These are phyloP conservation scores for Tanacetum coccineum DNA, from an alignment of 129 eudicot species.

Conservation along the genomic window DNA sequence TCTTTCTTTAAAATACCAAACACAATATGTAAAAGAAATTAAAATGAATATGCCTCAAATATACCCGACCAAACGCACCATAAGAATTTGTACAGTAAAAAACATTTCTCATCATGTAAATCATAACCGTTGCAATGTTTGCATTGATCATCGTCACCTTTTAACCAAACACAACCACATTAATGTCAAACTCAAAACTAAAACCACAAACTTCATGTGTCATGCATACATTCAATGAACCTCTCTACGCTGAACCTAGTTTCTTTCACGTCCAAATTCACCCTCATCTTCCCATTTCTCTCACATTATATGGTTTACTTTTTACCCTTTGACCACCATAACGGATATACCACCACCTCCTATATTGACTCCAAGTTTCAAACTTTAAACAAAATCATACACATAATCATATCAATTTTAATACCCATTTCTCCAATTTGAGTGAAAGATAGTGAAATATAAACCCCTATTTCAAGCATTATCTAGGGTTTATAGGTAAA, in stretches of 20 bases:
- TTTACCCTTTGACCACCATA: slow-evolving; percentile 17
- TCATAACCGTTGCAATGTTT: background rate
- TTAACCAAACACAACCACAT: background rate
- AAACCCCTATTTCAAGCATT: slow-evolving; percentile 18
- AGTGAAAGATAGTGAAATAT: slow-evolving; percentile 19
- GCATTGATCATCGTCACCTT: background rate
- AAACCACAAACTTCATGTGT: slow-evolving; percentile 15
- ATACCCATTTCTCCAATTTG: slow-evolving; percentile 12
- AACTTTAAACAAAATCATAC: slow-evolving; percentile 14
- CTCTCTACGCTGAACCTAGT: slow-evolving; percentile 14
- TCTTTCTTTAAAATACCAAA: too few relatives aligned
- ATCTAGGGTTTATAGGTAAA: slow-evolving; percentile 15
- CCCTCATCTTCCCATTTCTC: slow-evolving; percentile 23
- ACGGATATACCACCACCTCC: slow-evolving; percentile 21
- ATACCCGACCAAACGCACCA: too few relatives aligned
- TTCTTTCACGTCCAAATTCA: slow-evolving; percentile 29
- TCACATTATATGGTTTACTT: slow-evolving; percentile 14
- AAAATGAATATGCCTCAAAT: too few relatives aligned
- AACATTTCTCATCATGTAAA: too few relatives aligned
- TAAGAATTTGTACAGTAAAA: too few relatives aligned
- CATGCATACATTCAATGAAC: slow-evolving; percentile 12
- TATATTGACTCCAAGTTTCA: slow-evolving; percentile 3
- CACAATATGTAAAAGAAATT: too few relatives aligned
- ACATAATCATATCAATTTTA: background rate
- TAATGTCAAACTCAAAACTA: background rate